phyloP scores from a whole-genome alignment of 495 filamentous ascomycete genomes.

The Penicillium bialowiezense region DNA sequence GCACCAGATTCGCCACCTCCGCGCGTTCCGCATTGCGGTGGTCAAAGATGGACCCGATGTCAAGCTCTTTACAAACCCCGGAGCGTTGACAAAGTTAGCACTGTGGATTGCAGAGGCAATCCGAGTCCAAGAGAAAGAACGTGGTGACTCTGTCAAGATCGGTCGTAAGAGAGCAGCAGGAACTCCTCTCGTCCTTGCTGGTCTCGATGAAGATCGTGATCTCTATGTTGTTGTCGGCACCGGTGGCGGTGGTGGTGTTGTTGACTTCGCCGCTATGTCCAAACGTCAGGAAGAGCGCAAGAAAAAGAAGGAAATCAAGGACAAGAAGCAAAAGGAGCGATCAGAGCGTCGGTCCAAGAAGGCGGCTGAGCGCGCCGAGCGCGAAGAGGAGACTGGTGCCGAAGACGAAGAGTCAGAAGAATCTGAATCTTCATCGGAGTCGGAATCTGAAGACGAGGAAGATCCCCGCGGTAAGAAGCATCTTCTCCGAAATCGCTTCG shows the following conservation, averaged over 20 bases:
- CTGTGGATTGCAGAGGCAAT: conserved; percentile 94
- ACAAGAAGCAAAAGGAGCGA: conserved; percentile 59
- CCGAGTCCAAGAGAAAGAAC: conserved; percentile 79
- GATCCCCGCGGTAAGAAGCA: conserved; percentile 54
- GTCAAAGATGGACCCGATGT: conserved; percentile 95
- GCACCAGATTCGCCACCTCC: conserved; percentile 85
- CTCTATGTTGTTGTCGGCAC: conserved; percentile 91
- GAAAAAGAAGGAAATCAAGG: conserved; percentile 56
- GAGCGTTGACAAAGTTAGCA: conserved; percentile 87
- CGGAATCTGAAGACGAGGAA: conserved; percentile 60
- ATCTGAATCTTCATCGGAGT: conserved; percentile 56
- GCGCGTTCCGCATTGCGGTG: conserved; percentile 90
- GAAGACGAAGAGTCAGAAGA: conserved; percentile 61
- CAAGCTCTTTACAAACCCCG: conserved; percentile 81
- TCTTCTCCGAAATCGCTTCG: conserved; percentile 81
- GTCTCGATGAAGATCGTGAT: conserved; percentile 81
- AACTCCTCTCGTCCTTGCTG: conserved; percentile 84
- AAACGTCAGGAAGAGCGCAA: conserved; percentile 63
- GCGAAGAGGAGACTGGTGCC: conserved; percentile 47
- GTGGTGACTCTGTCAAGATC: conserved; percentile 62
- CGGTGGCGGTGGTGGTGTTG: conserved; percentile 64
- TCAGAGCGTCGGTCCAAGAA: conserved; percentile 54
- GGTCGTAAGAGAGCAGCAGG: conserved; percentile 57
- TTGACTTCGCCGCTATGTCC: conserved; percentile 61
- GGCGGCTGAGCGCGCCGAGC: conserved; percentile 42